Conservation (phyloP, 148 eudicot genomes). For the Nepenthes gracilis region DNA sequence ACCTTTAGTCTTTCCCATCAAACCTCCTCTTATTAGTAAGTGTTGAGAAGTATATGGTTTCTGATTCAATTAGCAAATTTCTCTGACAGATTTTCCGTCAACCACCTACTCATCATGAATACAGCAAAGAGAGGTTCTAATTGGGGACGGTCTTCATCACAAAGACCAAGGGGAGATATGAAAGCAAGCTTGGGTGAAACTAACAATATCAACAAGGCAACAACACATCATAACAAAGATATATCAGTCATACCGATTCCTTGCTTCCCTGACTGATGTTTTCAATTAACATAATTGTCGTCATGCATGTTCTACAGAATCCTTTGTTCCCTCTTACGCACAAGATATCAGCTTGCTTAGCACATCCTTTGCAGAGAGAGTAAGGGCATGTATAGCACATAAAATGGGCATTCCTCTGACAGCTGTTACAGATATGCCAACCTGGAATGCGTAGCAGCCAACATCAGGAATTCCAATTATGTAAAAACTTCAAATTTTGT, state of each 20-base stretch:
- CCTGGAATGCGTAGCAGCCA: conserved; percentile 45
- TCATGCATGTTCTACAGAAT: conserved; percentile 76
- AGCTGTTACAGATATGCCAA: conserved; percentile 89
- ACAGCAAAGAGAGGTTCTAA: too few relatives aligned
- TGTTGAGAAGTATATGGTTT: too few relatives aligned
- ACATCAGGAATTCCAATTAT: not conserved
- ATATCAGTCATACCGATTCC: conserved; percentile 51
- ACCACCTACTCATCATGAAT: too few relatives aligned
- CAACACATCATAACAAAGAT: conserved; percentile 1
- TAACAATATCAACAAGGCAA: not conserved
- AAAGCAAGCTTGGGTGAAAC: not conserved
- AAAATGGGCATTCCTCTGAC: conserved; percentile 68
- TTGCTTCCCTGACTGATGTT: conserved; percentile 45
- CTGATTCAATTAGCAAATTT: too few relatives aligned
- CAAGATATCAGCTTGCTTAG: conserved; percentile 52
- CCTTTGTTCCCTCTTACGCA: conserved; percentile 81
- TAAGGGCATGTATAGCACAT: conserved; percentile 93
- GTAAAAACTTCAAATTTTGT: not conserved
- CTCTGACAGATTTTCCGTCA: too few relatives aligned
- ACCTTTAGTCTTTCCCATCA: too few relatives aligned
- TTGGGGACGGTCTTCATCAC: not conserved
- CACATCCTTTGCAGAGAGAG: conserved; percentile 86
- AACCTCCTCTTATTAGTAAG: too few relatives aligned
- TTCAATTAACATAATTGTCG: conserved; percentile 68
- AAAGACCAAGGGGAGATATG: conserved; percentile 1